These are phyloP conservation scores for Saccharomycopsis synnaedendra DNA, from an alignment of 805 yeast genomes.

Conservation along the genomic window DNA sequence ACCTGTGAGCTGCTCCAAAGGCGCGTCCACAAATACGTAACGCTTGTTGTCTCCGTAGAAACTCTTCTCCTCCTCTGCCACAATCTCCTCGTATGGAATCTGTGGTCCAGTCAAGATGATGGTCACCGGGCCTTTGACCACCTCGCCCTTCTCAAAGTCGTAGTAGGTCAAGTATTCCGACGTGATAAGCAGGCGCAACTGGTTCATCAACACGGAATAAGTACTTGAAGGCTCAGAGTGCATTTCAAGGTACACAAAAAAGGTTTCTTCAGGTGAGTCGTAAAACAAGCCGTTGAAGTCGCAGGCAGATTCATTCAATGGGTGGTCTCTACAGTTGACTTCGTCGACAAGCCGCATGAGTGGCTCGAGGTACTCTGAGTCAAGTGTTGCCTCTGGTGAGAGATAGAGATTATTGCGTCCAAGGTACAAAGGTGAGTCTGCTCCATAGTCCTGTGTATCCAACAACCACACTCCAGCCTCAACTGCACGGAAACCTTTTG, in stretches of 20 bases:
- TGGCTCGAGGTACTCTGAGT: conserved; percentile 41
- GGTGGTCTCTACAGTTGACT: conserved; percentile 28
- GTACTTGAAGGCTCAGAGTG: conserved; percentile 33
- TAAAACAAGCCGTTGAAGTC: conserved; percentile 32
- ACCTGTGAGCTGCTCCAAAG: conserved; percentile 23
- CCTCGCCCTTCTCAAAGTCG: conserved; percentile 25
- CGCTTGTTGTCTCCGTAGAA: conserved; percentile 19
- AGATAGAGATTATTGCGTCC: conserved; percentile 48
- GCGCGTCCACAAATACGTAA: conserved; percentile 36
- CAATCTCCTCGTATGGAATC: conserved; percentile 32
- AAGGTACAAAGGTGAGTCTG: conserved; percentile 35
- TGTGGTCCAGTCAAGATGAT: conserved; percentile 52
- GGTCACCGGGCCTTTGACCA: conserved; percentile 43
- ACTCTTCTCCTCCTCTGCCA: conserved; percentile 19
- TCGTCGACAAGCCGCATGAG: conserved; percentile 33
- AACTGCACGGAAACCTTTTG: conserved; percentile 39
- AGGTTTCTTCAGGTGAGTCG: conserved; percentile 35
- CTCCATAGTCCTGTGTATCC: conserved; percentile 25
- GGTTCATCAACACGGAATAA: conserved; percentile 32
- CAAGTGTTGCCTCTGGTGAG: conserved; percentile 34
- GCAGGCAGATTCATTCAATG: conserved; percentile 17
- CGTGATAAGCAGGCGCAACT: conserved; percentile 37
- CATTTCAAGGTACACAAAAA: conserved; percentile 49
- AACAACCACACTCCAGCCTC: conserved; percentile 55
- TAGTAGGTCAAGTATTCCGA: conserved; percentile 40